Evolutionary conservation across 2,329 filamentous ascomycete species (phyloP).

Genomic region (Metarhizium robertsii): DNA sequence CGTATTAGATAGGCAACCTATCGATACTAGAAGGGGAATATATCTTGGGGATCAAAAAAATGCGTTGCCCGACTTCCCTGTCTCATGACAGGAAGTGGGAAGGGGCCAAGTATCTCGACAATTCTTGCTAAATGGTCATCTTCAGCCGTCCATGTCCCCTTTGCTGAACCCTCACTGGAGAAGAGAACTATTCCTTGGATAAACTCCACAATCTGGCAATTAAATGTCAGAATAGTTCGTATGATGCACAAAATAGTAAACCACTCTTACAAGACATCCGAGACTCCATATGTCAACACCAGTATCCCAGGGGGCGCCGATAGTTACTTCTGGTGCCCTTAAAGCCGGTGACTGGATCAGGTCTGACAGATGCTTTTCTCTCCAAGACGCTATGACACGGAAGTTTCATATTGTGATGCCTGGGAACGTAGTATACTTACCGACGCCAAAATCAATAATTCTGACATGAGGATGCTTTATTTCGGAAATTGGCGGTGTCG

Average conservation of each 20-base stretch:
- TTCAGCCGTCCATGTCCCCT: constrained; percentile 1
- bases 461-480: background rate
- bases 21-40: background rate
- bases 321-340: constrained; percentile 15
- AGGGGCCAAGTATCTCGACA: background rate
- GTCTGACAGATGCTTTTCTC: constrained; percentile 11
- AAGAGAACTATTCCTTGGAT: constrained; percentile 1
- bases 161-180: background rate
- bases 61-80: background rate
- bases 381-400: background rate
- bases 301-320: constrained; percentile 12
- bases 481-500: background rate
- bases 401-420: background rate
- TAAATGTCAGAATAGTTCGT: background rate
- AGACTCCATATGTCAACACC: constrained; percentile 15
- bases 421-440: background rate
- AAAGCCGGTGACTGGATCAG: constrained; percentile 14
- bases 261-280: constrained; percentile 5
- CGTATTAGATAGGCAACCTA: background rate
- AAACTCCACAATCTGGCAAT: constrained; percentile 1
- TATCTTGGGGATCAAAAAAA: constrained; percentile 1
- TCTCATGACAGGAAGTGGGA: background rate
- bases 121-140: constrained; percentile 2
- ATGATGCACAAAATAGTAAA: background rate
- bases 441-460: constrained; percentile 3